Conservation (phyloP, 768 basidiomycete genomes). For the Hericium erinaceus region DNA sequence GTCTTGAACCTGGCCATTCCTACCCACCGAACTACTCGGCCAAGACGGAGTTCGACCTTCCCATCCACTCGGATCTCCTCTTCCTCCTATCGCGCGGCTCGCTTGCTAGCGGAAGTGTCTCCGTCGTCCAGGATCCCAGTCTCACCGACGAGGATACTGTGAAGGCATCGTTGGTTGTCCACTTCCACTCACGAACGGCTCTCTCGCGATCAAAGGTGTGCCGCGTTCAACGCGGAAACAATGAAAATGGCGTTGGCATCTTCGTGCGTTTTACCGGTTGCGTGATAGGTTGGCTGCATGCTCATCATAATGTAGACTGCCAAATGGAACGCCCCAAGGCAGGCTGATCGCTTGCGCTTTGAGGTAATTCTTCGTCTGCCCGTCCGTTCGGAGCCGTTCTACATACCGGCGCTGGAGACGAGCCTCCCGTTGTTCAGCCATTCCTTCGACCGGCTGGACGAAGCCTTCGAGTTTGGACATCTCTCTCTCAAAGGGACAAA, state of each 20-base stretch:
- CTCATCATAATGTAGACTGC: constrained; percentile 4
- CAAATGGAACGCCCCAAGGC: constrained; percentile 1
- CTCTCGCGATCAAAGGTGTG: constrained; percentile 25
- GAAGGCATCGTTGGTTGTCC: constrained; percentile 22
- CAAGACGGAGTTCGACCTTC: constrained; percentile 20
- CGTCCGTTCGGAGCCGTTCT: constrained; percentile 7
- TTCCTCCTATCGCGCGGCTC: constrained; percentile 23
- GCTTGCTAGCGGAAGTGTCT: constrained; percentile 11
- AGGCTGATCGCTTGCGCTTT: constrained; percentile 18
- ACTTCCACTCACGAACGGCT: constrained; percentile 18
- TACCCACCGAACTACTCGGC: constrained; percentile 12
- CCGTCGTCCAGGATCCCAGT: constrained; percentile 4
- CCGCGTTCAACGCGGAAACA: constrained; percentile 18
- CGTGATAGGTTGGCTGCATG: neutral
- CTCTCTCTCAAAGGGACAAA: constrained; percentile 19
- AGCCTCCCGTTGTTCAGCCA: constrained; percentile 22
- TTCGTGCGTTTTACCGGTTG: constrained; percentile 22
- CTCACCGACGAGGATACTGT: constrained; percentile 10
- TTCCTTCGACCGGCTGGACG: constrained; percentile 19
- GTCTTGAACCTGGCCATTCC: constrained; percentile 9
- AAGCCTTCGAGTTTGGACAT: constrained; percentile 20
- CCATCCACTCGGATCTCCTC: constrained; percentile 21
- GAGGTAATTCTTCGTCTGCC: constrained; percentile 25
- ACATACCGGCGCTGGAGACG: constrained; percentile 21
- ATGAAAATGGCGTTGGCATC: constrained; percentile 27